These are phyloP conservation scores for Diophrys sp. DNA, from an alignment of 73 alveolate species.

Conservation along the genomic window DNA sequence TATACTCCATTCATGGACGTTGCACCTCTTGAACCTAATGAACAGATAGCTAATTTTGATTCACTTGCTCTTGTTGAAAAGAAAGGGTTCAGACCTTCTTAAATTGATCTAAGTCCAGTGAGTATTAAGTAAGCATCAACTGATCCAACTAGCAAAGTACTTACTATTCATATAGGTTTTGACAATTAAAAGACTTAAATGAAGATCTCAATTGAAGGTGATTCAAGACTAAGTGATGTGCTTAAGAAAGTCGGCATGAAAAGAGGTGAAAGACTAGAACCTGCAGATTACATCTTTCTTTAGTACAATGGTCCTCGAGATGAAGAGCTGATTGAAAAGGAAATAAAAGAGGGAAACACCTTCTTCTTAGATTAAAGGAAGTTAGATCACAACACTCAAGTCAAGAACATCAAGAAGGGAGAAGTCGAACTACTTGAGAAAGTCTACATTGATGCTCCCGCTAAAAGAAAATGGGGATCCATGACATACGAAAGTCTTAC, in stretches of 20 bases:
- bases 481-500: not conserved
- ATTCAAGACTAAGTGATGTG: not conserved
- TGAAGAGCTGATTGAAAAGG: not conserved
- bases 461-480: not conserved
- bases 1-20: conserved; percentile 52
- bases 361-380: conserved; percentile 2
- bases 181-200: not conserved
- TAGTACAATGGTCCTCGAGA: not conserved
- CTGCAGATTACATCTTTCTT: not conserved
- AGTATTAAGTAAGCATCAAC: no score
- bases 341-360: not conserved
- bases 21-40: conserved; percentile 33
- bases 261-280: conserved; percentile 4
- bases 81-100: conserved; percentile 17
- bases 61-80: conserved; percentile 37
- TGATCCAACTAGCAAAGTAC: no score
- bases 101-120: no score
- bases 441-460: conserved; percentile 31
- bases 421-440: conserved; percentile 14
- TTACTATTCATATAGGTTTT: not conserved
- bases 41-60: conserved; percentile 36
- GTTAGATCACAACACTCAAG: conserved; percentile 5
- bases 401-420: conserved; percentile 19
- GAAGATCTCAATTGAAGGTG: not conserved
- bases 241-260: conserved; percentile 4